phyloP scores from a whole-genome alignment of 257 asterid genomes.

The Rauvolfia tetraphylla region DNA sequence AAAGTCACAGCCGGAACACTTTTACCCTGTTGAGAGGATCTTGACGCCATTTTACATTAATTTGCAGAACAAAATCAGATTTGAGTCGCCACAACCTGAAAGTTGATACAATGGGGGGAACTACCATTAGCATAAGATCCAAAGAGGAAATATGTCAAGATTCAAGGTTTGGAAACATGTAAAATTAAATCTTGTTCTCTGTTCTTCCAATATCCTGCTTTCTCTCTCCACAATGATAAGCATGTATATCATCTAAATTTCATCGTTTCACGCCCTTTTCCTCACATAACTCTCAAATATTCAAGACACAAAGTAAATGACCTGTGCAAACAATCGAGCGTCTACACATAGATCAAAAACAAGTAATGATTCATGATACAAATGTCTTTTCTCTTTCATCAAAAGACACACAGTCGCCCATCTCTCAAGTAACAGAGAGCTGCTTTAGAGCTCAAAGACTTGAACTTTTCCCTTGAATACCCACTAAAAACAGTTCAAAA shows the following conservation, averaged over 20 bases:
- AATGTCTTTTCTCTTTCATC: neutral
- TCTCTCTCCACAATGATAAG: neutral
- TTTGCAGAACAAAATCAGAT: neutral
- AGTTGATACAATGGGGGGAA: neutral
- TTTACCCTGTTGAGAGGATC: slow-evolving; percentile 16
- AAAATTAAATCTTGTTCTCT: neutral
- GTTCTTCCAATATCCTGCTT: neutral
- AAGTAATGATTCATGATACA: neutral
- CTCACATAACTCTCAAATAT: no score
- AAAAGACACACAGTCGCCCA: neutral
- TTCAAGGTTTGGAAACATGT: neutral
- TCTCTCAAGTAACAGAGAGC: slow-evolving; percentile 18
- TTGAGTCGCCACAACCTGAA: slow-evolving; percentile 4
- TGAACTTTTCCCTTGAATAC: slow-evolving; percentile 18
- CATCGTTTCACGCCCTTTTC: neutral
- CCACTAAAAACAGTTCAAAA: slow-evolving; percentile 1
- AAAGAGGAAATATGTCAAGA: neutral
- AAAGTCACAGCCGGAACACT: slow-evolving; percentile 16
- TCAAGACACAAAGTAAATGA: neutral
- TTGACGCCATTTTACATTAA: slow-evolving; percentile 4
- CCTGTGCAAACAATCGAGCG: neutral
- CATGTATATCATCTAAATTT: neutral
- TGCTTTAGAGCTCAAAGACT: slow-evolving; percentile 28
- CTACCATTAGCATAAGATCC: slow-evolving; percentile 1
- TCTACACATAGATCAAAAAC: neutral